A percentile compares a stretch with the other conserved stretches of the same genome.
Evolutionary conservation across 2,329 filamentous ascomycete genomes (phyloP).

Genomic region (Esteya vermicola): DNA sequence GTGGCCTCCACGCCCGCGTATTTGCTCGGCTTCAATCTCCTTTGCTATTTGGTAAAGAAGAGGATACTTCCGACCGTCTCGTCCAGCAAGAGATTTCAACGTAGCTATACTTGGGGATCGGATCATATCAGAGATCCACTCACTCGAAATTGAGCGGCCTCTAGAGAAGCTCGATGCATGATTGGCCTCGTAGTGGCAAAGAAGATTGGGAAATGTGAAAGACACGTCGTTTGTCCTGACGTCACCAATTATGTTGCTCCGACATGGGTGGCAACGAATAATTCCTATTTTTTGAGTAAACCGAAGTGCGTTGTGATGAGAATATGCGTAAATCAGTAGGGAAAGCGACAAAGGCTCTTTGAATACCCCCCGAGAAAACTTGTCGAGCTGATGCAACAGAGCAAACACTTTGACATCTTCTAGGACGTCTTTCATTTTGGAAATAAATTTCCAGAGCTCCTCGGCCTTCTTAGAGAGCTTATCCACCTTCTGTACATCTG

Average conservation of each 20-base stretch:
- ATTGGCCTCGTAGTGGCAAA: constrained; percentile 38
- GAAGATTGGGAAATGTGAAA: constrained; percentile 46
- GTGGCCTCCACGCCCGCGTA: too few species aligned
- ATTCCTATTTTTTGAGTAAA: constrained; percentile 38
- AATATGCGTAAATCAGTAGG: constrained; percentile 44
- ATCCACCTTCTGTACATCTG: constrained; percentile 22
- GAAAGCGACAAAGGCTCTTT: constrained; percentile 38
- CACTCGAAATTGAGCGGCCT: constrained; percentile 13
- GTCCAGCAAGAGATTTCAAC: constrained; percentile 15
- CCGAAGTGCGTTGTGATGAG: constrained; percentile 41
- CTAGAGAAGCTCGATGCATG: constrained; percentile 23
- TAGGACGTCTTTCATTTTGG: constrained; percentile 44
- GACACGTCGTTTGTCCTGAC: constrained; percentile 22
- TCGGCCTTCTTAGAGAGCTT: constrained; percentile 39
- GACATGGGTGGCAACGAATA: constrained; percentile 41
- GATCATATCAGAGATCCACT: constrained; percentile 35
- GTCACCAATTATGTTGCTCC: constrained; percentile 18
- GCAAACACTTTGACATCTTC: constrained; percentile 48
- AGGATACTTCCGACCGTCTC: constrained; percentile 18
- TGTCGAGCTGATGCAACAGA: constrained; percentile 47
- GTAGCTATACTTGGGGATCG: constrained; percentile 21
- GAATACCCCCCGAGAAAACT: constrained; percentile 43
- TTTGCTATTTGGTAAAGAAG: constrained; percentile 21
- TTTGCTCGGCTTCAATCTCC: too few species aligned
- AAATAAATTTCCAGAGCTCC: constrained; percentile 48